Percentiles rank a stretch among this genome's conserved stretches.
These are phyloP conservation scores for Termitomyces sp. DNA, from an alignment of 1,284 basidiomycete species.

Conservation along the genomic window DNA sequence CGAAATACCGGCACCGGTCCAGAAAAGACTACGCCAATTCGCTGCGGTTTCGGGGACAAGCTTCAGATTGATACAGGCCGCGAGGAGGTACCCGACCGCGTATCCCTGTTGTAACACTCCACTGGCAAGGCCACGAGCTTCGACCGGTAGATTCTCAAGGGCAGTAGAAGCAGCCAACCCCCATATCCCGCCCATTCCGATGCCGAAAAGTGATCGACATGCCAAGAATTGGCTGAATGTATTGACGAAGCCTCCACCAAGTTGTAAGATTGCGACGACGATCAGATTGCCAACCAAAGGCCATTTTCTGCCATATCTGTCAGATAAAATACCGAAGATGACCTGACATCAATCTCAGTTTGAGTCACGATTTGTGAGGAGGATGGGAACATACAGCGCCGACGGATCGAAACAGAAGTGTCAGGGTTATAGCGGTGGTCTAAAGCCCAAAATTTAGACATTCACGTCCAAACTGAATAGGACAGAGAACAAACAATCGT, in stretches of 20 bases:
- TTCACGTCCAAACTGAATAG: not conserved
- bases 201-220: conserved; percentile 74
- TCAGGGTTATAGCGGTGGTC: conserved; percentile 88
- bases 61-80: conserved; percentile 75
- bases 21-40: conserved; percentile 66
- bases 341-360: conserved; percentile 22
- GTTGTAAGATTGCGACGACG: conserved; percentile 70
- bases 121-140: conserved; percentile 79
- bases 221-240: conserved; percentile 68
- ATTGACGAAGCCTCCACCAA: conserved; percentile 73
- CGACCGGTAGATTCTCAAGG: conserved; percentile 87
- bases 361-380: not conserved
- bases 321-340: conserved; percentile 76
- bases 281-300: conserved; percentile 78
- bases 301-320: conserved; percentile 92
- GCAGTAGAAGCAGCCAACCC: conserved; percentile 73
- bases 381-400: conserved; percentile 61
- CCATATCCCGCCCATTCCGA: conserved; percentile 87
- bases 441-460: conserved; percentile 21
- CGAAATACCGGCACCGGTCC: conserved; percentile 68
- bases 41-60: conserved; percentile 51
- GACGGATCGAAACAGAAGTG: conserved; percentile 82
- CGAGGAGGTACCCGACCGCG: conserved; percentile 57
- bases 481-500: conserved; percentile 46
- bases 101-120: conserved; percentile 86